phyloP scores from a whole-genome alignment of 495 filamentous ascomycete species.

The Oidiodendron maius region DNA sequence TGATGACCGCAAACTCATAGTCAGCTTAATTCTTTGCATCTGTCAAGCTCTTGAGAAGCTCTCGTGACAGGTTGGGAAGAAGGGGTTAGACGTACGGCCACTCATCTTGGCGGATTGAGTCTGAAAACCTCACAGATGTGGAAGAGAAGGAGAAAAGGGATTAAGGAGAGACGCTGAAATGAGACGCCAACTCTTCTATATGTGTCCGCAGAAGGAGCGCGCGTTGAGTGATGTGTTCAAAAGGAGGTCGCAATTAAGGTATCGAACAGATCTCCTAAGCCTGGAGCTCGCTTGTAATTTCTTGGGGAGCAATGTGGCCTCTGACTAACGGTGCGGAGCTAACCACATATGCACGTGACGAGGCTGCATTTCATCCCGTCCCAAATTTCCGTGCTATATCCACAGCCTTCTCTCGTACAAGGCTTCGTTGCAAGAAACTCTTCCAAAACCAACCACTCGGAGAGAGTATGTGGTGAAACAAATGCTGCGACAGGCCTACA shows the following conservation, averaged over 20 bases:
- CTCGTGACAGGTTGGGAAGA: constrained; percentile 3
- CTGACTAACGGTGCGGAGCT: background rate
- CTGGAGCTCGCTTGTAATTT: constrained; percentile 16
- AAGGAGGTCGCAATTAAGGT: constrained; percentile 2
- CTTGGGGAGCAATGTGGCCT: background rate
- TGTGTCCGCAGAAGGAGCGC: constrained; percentile 18
- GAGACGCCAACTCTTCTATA: constrained; percentile 18
- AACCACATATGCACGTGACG: too few species aligned
- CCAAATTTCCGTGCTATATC: too few species aligned
- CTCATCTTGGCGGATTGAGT: constrained; percentile 45
- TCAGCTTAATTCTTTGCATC: constrained; percentile 16
- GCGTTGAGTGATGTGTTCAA: constrained; percentile 17
- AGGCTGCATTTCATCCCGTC: too few species aligned
- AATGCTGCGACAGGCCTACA: constrained; percentile 10
- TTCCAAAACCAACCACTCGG: background rate
- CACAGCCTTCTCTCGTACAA: too few species aligned
- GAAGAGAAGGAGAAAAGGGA: constrained; percentile 14
- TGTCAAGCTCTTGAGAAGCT: constrained; percentile 12
- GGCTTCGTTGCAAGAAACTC: too few species aligned
- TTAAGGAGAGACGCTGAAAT: constrained; percentile 21
- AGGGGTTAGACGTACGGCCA: constrained; percentile 41
- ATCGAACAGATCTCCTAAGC: constrained; percentile 18
- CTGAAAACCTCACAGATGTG: constrained; percentile 27
- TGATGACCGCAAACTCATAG: constrained; percentile 11
- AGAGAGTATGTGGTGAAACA: too few species aligned